phyloP scores from a whole-genome alignment of 1,284 basidiomycete genomes.

The Ustilago cynodontis region DNA sequence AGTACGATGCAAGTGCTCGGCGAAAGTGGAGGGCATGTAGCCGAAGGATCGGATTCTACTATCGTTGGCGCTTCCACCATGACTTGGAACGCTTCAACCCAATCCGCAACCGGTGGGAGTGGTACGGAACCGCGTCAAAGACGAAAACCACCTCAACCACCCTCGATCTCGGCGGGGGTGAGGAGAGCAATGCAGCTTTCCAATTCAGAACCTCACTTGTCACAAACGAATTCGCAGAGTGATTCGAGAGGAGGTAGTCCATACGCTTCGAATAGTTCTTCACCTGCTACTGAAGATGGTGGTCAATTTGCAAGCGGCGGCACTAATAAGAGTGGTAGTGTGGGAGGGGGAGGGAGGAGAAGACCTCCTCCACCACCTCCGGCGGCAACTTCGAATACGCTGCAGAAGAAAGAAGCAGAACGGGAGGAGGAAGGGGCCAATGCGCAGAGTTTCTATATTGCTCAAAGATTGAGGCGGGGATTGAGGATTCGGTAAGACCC shows the following conservation, averaged over 20 bases:
- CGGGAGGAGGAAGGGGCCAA: not conserved
- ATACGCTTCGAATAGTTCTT: not conserved
- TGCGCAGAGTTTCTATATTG: conserved; percentile 38
- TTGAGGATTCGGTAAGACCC: conserved; percentile 31
- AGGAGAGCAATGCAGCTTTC: conserved; percentile 26
- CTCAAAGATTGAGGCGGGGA: conserved; percentile 36
- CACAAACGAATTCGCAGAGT: not conserved
- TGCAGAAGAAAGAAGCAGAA: not conserved
- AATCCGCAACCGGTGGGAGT: not conserved
- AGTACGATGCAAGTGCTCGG: conserved; percentile 19
- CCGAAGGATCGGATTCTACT: conserved; percentile 17
- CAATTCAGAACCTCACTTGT: conserved; percentile 3
- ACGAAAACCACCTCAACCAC: conserved; percentile 39
- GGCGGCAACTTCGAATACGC: not conserved
- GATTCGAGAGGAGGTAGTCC: conserved; percentile 3
- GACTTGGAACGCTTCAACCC: too few relatives aligned
- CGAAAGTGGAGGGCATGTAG: not conserved
- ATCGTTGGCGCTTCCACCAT: not conserved
- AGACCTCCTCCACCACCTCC: conserved; percentile 16
- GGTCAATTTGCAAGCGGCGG: not conserved
- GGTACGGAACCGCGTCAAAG: conserved; percentile 11
- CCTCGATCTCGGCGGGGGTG: not conserved
- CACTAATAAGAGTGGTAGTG: not conserved
- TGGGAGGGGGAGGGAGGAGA: not conserved
- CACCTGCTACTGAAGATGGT: conserved; percentile 14